Evolutionary conservation across 495 filamentous ascomycete genomes (phyloP), one percentile per base, ranked within the genome.

Genomic region (Venustampulla echinocandica): DNA sequence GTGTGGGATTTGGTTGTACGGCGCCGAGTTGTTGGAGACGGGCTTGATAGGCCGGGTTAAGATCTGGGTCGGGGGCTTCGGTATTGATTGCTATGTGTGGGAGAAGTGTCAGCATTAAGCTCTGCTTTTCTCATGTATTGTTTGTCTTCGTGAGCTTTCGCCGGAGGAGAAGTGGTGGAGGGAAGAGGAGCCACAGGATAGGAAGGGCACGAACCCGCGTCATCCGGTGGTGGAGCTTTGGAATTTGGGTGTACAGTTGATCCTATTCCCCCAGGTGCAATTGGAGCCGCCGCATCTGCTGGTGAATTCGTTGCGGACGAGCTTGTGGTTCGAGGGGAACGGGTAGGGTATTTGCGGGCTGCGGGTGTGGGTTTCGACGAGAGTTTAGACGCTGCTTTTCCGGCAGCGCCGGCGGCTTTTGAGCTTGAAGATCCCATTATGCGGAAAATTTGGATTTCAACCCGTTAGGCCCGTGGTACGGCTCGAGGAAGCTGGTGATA

Each of bases 381-480:
- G 34, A 65, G 40, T 7, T 62, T 57, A 11, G 67, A 59, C 10
- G 69, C 54, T 39, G 69, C 62, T 38, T 71, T 70, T 6, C 77
- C 78, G 42, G 77, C 75, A 9, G 77, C 67, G 15, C 65, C 65
- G 6, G 67, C 73, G 24, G 71, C 75, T 61, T 83, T 84, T 4
- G 80, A 84, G 23, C 71, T 56, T 9, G 75, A 72, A 3, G 75
- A 69, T 25, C 80, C 80, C 80, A 84, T 84, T 53, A 30, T n/a
- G 27, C 7, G 27, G 27, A n/a, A 30, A 30, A 30, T 7, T 30
- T 7, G 27, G 27, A 7, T 7, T 30, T 30, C 27, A n/a, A n/a
- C 7, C n/a, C 7, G 27, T 30, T 7, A n/a, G 27, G 7, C n/a
- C 7, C 27, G 7, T n/a, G n/a, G n/a, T 30, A 7, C 7, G n/a